Evolutionary conservation across 1,284 basidiomycete genomes (phyloP), one percentile per base, ranked within the genome.

Genomic region (Ustilago shanxiensis): DNA sequence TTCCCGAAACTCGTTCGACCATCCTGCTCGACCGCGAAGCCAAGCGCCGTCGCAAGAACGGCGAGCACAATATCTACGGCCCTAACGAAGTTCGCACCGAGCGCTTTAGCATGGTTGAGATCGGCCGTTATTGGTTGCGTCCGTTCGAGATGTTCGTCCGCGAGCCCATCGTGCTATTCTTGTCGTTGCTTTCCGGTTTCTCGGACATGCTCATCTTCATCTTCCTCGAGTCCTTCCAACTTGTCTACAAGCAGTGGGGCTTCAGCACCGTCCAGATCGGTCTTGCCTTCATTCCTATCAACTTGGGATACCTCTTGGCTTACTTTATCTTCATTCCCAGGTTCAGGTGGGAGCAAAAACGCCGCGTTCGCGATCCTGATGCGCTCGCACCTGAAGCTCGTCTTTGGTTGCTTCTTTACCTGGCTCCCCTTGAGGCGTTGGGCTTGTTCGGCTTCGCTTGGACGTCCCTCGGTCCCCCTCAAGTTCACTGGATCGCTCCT

Each of bases 361-460:
- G 74, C 2, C 78, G 86, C 0, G n/a, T 68, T 3, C 65, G 71
- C 7, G 72, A 87, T 29, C 84, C 83, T 8, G 77, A 81, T 33
- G 60, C 69, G 33, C 68, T 86, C 1, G 31, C 67, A 9, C 87
- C 87, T 0, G 87, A 88, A 57, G 65, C 81, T n/a, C 79, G 87
- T 31, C 80, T 88, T 0, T 85, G 85, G 76, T 83, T 85, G 75
- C 71, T 88, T 0, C 80, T 87, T 9, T 88, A 61, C 64, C 72
- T 85, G 39, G 79, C 80, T n/a, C 87, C 87, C 0, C 81, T 87
- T 16, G 86, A 87, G 41, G 69, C 84, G 0, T 85, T 88, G 31
- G 88, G 88, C 39, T 80, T 88, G 4, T 83, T 87, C 33, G 86
- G 86, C 2, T 88, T 88, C 69, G 87, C 87, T 0, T 88, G 87